Base-by-base conservation (phyloP, 495 filamentous ascomycete genomes). In the Hypoxylon intermedium region DNA sequence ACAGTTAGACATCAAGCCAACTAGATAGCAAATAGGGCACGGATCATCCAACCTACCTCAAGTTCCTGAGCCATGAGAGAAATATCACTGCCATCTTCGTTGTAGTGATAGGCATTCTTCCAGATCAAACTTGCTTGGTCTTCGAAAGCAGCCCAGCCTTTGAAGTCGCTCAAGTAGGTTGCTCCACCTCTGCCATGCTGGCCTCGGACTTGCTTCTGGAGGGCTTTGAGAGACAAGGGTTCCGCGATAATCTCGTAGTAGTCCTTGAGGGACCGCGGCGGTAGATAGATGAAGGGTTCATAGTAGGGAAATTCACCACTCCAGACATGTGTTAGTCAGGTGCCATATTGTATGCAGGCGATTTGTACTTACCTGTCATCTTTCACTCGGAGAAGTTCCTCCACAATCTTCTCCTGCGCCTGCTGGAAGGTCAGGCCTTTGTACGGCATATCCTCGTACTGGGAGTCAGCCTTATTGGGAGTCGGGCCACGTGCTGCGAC, bases 21-120 rank as follows among this genome's bases (percentile, higher is more conserved):
- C 30, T 21, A 9, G n/a, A 13, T 15, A n/a, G 7, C 24, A 26
- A 30, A 20, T 41, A 26, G 28, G 19, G 16, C 36, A 49, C 26
- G 0, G 7, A 19, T 36, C 9, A 19, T 33, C 23, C 41, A 21
- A 38, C 81, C 47, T 77, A 90, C 91, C 82, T 95, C 84, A 9
- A 97, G 81, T 26, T 90, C 81, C 15, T 83, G 83, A 15, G 90
- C 90, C 51, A 92, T 78, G 15, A 79, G 75, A 45, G 81, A 87
- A 33, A 96, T 89, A 12, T 87, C 85, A 64, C 92, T 96, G 2
- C 82, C 89, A 63, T 95, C 92, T 65, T 95, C 92, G 63, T 97
- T 97, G 73, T 92, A 97, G 23, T 85, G 83, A 44, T 87, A 85
- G 3, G 92, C 93, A 74, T 97, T 97, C 31, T 80, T 83, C 89